These are phyloP conservation scores for Ceratocystis smalleyi DNA, from an alignment of 2,329 filamentous ascomycete species.

Conservation along the genomic window DNA sequence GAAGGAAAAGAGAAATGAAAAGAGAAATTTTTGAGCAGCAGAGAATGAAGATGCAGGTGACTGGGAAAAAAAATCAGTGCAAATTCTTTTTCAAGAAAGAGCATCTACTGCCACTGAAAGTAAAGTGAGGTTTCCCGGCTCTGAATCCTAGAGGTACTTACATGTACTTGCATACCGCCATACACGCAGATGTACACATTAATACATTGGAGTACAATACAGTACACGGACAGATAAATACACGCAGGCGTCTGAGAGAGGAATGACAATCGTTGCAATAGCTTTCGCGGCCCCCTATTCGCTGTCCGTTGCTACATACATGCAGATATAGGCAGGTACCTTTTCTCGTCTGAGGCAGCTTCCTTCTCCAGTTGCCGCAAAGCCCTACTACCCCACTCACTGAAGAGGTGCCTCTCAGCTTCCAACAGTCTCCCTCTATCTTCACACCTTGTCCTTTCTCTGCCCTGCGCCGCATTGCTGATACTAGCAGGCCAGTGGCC, in stretches of 20 bases:
- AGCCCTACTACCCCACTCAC: no score
- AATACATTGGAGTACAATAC: not conserved
- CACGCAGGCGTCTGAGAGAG: not conserved
- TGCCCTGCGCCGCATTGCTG: not conserved
- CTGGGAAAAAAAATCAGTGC: not conserved
- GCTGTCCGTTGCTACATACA: not conserved
- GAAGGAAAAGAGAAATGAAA: not conserved
- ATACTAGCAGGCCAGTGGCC: no score
- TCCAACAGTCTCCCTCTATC: not conserved
- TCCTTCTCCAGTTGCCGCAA: no score
- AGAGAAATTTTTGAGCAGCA: not conserved
- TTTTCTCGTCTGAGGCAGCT: no score
- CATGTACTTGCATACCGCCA: not conserved
- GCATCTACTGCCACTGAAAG: not conserved
- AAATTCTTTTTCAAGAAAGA: not conserved
- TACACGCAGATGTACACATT: not conserved
- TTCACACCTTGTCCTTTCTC: not conserved
- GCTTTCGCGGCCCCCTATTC: no score
- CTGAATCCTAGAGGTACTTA: not conserved
- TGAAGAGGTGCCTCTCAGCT: not conserved
- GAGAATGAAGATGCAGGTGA: not conserved
- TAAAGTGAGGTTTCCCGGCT: not conserved
- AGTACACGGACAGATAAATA: not conserved
- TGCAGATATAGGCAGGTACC: not conserved
- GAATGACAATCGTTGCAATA: not conserved